phyloP scores from a whole-genome alignment of 2,329 filamentous ascomycete species.

The Cytospora leucostoma region DNA sequence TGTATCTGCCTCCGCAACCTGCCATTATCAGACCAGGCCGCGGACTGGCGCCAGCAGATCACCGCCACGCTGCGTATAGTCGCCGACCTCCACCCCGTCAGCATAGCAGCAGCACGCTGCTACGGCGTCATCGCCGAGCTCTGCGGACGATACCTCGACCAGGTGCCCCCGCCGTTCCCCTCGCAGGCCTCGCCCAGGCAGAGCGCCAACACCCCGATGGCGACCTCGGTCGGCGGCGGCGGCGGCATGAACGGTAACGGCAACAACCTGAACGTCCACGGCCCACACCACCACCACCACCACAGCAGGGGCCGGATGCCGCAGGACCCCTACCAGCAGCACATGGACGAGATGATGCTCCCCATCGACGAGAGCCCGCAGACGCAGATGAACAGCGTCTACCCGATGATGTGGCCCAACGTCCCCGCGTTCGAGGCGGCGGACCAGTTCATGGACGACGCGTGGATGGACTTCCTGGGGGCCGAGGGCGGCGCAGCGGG shows the following conservation, averaged over 20 bases:
- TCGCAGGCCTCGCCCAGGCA: conserved; percentile 22
- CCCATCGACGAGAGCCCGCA: conserved; percentile 43
- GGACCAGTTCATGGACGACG: conserved; percentile 42
- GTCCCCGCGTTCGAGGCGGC: conserved; percentile 40
- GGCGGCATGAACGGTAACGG: conserved; percentile 9
- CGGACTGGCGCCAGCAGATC: conserved; percentile 46
- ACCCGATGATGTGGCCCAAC: conserved; percentile 51
- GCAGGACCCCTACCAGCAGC: conserved; percentile 26
- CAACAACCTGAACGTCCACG: conserved; percentile 1
- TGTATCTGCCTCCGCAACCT: conserved; percentile 49
- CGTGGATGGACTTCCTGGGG: conserved; percentile 41
- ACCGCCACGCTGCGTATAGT: conserved; percentile 40
- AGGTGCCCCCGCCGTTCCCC: conserved; percentile 27
- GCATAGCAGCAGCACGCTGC: conserved; percentile 45
- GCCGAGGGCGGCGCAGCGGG: conserved; percentile 25
- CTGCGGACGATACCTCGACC: conserved; percentile 41
- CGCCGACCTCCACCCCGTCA: conserved; percentile 40
- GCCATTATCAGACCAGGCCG: conserved; percentile 39
- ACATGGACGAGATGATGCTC: conserved; percentile 29
- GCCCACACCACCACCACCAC: conserved; percentile 15
- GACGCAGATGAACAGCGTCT: conserved; percentile 45
- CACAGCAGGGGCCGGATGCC: conserved; percentile 15
- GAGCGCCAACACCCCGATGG: conserved; percentile 19
- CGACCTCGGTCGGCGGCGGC: conserved; percentile 1
- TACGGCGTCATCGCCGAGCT: conserved; percentile 44